Evolutionary conservation across 495 filamentous ascomycete species (phyloP).

Genomic region (Talaromyces ruber): DNA sequence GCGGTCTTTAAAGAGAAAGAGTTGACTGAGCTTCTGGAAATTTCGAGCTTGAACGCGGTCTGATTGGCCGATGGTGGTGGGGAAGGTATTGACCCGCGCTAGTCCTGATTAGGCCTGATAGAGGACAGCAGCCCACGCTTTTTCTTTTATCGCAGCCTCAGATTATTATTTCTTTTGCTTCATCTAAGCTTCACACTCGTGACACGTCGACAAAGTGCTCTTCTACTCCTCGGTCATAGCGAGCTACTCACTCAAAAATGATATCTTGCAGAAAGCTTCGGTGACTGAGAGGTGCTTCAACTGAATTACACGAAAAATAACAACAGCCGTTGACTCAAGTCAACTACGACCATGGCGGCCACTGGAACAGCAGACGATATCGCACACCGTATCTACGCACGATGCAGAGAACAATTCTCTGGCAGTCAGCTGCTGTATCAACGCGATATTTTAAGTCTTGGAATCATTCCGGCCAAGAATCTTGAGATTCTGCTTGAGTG

Average conservation of each 20-base stretch:
- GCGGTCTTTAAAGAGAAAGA: not conserved
- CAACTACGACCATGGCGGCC: not conserved
- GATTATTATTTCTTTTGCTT: not conserved
- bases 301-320: not conserved
- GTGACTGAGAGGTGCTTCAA: conserved; percentile 2
- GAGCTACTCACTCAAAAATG: not conserved
- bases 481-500: conserved; percentile 48
- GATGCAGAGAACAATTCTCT: conserved; percentile 28
- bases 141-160: not conserved
- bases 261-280: not conserved
- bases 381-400: conserved; percentile 36
- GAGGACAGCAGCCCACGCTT: not conserved
- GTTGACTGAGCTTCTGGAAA: conserved; percentile 38
- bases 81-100: not conserved
- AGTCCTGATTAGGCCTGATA: not conserved
- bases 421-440: conserved; percentile 54
- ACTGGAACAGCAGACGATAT: conserved; percentile 20
- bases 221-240: not conserved
- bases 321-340: not conserved
- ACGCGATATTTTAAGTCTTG: conserved; percentile 53
- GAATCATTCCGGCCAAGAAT: conserved; percentile 52
- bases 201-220: not conserved
- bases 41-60: conserved; percentile 21
- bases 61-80: not conserved
- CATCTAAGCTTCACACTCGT: not conserved